Conservation (phyloP, 208 protist species). For the Wallacemonas sp. region DNA sequence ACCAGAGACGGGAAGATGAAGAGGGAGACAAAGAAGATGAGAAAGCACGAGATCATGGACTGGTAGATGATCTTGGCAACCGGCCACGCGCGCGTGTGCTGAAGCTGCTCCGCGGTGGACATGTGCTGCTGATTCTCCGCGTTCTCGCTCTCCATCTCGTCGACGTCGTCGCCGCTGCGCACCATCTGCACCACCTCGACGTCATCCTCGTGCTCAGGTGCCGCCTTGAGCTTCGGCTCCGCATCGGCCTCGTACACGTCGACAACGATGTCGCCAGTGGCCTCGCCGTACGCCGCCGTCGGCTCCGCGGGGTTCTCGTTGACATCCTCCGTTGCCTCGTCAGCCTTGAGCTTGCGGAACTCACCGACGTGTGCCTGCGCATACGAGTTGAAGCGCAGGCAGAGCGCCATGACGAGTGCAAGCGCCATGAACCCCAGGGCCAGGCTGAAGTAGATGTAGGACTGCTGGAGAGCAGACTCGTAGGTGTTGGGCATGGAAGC, state of each 20-base stretch:
- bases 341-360: conserved; percentile 48
- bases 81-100: conserved; percentile 29
- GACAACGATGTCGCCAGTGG: background rate
- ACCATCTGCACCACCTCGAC: conserved; percentile 18
- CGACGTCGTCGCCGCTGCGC: background rate
- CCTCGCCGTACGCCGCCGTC: background rate
- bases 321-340: background rate
- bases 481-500: conserved; percentile 59
- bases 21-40: conserved; percentile 48
- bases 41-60: conserved; percentile 43
- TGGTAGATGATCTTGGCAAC: conserved; percentile 44
- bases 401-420: conserved; percentile 52
- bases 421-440: conserved; percentile 61
- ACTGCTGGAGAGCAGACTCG: conserved; percentile 42
- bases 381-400: conserved; percentile 64
- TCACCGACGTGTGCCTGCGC: conserved; percentile 74
- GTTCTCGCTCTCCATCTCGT: conserved; percentile 20
- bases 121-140: conserved; percentile 40
- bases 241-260: conserved; percentile 29
- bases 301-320: conserved; percentile 11
- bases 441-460: conserved; percentile 84
- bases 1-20: conserved; percentile 53
- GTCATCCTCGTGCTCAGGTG: conserved; percentile 24
- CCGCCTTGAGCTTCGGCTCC: conserved; percentile 10
- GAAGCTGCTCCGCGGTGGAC: conserved; percentile 64